A percentile compares a stretch with the other conserved stretches of the same genome.
phyloP scores from a whole-genome alignment of 768 basidiomycete species.

The Ramaria sp. region DNA sequence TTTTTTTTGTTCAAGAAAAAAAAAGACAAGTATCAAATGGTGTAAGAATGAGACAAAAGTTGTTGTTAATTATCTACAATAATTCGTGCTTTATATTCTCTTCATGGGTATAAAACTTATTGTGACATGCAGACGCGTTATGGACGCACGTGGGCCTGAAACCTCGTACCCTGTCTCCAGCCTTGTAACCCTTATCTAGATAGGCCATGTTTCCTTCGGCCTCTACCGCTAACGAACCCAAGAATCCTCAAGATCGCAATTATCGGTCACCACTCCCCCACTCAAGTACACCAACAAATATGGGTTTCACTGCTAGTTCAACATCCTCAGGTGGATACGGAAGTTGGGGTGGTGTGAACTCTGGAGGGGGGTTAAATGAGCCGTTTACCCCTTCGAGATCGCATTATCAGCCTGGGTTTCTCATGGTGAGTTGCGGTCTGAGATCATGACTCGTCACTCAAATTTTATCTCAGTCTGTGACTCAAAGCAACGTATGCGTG shows the following conservation, averaged over 20 bases:
- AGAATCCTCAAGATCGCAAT: conserved; percentile 1
- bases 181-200: background rate
- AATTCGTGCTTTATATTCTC: background rate
- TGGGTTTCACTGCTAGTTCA: conserved; percentile 4
- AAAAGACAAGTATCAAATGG: no score
- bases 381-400: conserved; percentile 60
- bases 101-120: background rate
- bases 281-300: background rate
- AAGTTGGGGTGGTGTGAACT: background rate
- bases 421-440: conserved; percentile 46
- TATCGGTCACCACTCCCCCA: background rate
- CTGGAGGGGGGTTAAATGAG: conserved; percentile 31
- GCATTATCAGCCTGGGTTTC: conserved; percentile 73
- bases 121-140: background rate
- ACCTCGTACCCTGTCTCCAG: background rate
- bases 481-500: conserved; percentile 44
- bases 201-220: conserved; percentile 5
- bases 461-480: conserved; percentile 36
- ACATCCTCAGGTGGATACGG: background rate
- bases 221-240: conserved; percentile 1
- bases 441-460: no score
- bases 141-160: background rate
- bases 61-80: no score
- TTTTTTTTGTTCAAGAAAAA: no score
- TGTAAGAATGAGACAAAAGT: no score